These are phyloP conservation scores for Geotrichum fermentans DNA, from an alignment of 1,139 yeast genomes.

Conservation along the genomic window DNA sequence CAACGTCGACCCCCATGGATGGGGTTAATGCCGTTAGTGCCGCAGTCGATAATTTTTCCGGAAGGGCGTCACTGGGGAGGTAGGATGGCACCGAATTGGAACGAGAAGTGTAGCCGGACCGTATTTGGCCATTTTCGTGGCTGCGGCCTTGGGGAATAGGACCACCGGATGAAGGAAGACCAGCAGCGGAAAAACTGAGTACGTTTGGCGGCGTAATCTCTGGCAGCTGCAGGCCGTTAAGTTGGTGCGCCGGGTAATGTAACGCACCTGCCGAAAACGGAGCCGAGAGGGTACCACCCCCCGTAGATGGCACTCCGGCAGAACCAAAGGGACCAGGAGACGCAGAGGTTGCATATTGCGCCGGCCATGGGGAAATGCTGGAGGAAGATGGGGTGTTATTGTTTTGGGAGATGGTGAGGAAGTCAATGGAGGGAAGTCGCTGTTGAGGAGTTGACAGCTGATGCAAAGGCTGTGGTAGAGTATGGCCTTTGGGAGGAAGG, in stretches of 20 bases:
- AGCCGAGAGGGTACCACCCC: too few relatives aligned
- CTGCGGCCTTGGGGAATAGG: not conserved
- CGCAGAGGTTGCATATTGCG: too few relatives aligned
- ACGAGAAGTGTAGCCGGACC: conserved; percentile 8
- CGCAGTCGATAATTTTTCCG: not conserved
- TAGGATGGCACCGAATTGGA: conserved; percentile 12
- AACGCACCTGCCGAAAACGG: too few relatives aligned
- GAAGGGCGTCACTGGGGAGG: conserved; percentile 2
- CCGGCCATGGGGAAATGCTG: not conserved
- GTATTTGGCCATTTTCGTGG: not conserved
- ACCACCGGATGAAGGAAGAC: not conserved
- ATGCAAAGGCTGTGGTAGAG: not conserved
- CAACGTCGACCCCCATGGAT: not conserved
- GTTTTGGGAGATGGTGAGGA: not conserved
- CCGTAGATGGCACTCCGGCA: too few relatives aligned
- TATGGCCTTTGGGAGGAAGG: not conserved
- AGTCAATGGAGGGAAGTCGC: conserved; percentile 13
- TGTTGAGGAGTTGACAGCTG: not conserved
- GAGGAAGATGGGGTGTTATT: not conserved
- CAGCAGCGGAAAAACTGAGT: not conserved
- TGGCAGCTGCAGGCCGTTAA: not conserved
- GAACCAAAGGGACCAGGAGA: too few relatives aligned
- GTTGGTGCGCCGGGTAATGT: not conserved
- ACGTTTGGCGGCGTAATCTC: not conserved
- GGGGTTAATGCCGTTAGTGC: too few relatives aligned